Conservation (phyloP, 441 rosid genomes). For the Breynia disticha region DNA sequence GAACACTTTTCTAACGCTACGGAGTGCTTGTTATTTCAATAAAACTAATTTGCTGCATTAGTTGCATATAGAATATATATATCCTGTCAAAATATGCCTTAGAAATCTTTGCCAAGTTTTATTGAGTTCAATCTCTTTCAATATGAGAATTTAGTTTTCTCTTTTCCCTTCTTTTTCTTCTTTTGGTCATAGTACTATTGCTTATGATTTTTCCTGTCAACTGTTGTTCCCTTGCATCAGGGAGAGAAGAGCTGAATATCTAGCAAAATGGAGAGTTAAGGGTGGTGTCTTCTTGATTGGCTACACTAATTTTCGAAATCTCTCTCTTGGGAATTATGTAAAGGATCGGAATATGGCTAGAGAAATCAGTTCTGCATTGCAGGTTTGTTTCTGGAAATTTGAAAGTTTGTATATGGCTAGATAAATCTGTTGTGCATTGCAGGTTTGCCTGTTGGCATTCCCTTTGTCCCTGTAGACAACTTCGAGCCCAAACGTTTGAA, state of each 20-base stretch:
- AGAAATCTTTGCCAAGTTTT: no score
- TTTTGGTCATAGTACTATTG: not conserved
- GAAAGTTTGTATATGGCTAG: not conserved
- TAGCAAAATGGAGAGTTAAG: constrained; percentile 84
- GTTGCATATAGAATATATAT: not conserved
- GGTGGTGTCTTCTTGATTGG: constrained; percentile 96
- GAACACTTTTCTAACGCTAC: no score
- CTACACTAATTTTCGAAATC: constrained; percentile 83
- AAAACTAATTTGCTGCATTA: not conserved
- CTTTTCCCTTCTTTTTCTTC: not conserved
- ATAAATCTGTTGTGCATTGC: not conserved
- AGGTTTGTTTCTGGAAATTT: constrained; percentile 36
- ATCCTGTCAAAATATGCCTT: not conserved
- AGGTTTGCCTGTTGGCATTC: no score
- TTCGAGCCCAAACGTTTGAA: no score
- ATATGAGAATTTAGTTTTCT: not conserved
- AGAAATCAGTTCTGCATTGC: constrained; percentile 72
- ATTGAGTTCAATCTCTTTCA: not conserved
- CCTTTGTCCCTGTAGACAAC: no score
- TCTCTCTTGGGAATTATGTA: constrained; percentile 80
- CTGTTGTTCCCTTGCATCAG: constrained; percentile 23
- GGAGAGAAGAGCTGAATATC: constrained; percentile 77
- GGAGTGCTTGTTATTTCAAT: not conserved
- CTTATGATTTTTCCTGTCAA: not conserved
- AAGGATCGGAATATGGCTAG: constrained; percentile 66